Evolutionary conservation across 345 rosid genomes (phyloP), one percentile per base, ranked within the genome.

Genomic region (Brassica napus): DNA sequence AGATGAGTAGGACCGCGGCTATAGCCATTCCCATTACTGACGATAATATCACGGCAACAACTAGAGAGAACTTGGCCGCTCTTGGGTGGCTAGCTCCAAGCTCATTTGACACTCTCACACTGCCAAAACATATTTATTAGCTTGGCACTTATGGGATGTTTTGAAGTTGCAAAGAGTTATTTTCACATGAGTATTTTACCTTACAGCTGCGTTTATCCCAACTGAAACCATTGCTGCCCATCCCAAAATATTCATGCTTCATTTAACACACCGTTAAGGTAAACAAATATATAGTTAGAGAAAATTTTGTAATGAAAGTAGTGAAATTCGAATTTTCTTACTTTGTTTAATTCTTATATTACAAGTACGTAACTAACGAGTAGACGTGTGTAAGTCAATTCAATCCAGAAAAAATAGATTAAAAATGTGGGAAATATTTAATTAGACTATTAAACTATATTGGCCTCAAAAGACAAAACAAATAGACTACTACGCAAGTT

Each of bases 41-140:
- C 0, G 98, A 87, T 15, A 88, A 71, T 21, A 84, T 34, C 5
- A 83, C 89, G 0, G 98, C 97, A 35, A 93, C 97, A 18, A 88
- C 82, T 18, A 91, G 77, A 35, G 98, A 87, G 49, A 91, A 85
- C 59, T 79, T 90, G 39, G 92, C 94, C 7, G 89, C 80, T 77
- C 90, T 88, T 42, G 92, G 94, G 34, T 91, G 97, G 44, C 73
- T 87, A 49, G 97, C 98, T 23, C 98, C 98, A n/a, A 93, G 80
- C 79, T 93, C 98, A 74, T 93, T 93, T 57, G 98, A 93, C 23
- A 91, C 84, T 79, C 97, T 85, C 72, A 93, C 98, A 82, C 98
- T 93, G 84, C 73, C 58, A 61, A 52, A 35, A 52, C 8, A 59
- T 52, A 61, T 35, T 61, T 28, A 35, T 59, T 35, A 61, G 2